Conservation (phyloP, 1,284 basidiomycete genomes). For the Polyporus tsugae region DNA sequence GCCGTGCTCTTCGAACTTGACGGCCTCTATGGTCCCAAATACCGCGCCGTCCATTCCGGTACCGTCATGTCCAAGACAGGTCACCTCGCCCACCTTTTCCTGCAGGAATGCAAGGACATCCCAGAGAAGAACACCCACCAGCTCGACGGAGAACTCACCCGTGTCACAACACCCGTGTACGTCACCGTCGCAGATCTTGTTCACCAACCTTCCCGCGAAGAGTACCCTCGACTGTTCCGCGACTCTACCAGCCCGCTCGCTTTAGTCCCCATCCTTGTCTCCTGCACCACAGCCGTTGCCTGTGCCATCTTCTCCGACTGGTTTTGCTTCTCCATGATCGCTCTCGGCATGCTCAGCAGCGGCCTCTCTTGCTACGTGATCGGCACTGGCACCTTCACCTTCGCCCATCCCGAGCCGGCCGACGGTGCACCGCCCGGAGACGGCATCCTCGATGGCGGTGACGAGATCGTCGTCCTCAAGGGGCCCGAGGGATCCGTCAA, state of each 20-base stretch:
- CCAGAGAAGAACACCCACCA: neutral
- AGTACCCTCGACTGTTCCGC: conserved; percentile 25
- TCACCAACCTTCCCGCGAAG: conserved; percentile 13
- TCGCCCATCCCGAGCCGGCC: conserved; percentile 20
- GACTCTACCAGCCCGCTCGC: conserved; percentile 27
- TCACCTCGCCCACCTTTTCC: conserved; percentile 32
- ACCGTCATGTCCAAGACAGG: conserved; percentile 31
- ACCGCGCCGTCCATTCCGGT: conserved; percentile 30
- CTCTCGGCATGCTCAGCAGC: conserved; percentile 26
- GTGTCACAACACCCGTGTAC: conserved; percentile 23
- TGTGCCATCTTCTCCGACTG: conserved; percentile 26
- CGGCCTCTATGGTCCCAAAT: conserved; percentile 30
- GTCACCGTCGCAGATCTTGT: conserved; percentile 27
- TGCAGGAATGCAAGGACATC: conserved; percentile 28
- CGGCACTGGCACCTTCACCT: conserved; percentile 22
- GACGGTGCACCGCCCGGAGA: conserved; percentile 20
- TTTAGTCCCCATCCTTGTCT: conserved; percentile 27
- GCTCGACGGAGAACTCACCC: neutral
- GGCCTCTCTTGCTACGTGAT: conserved; percentile 25
- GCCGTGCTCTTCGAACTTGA: conserved; percentile 34
- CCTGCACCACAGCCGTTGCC: conserved; percentile 14
- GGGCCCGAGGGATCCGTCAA: conserved; percentile 26
- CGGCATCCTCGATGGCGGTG: conserved; percentile 17
- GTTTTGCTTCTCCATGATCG: conserved; percentile 31
- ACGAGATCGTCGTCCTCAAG: conserved; percentile 23